These are phyloP conservation scores for Suillus clintonianus DNA, from an alignment of 768 basidiomycete species.

Conservation along the genomic window DNA sequence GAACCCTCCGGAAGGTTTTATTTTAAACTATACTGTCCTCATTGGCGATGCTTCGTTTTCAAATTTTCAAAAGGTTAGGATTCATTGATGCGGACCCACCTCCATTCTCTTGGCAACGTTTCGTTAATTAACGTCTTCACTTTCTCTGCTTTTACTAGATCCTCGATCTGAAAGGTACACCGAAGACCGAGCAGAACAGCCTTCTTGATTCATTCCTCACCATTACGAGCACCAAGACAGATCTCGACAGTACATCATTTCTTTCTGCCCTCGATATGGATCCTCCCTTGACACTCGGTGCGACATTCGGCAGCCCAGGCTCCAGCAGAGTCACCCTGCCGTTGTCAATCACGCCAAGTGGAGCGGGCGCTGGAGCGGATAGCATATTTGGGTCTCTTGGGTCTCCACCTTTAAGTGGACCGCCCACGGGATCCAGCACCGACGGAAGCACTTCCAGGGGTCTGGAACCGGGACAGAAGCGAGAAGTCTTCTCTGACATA, in stretches of 20 bases:
- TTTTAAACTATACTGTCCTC: conserved; percentile 91
- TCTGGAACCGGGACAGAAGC: conserved; percentile 49
- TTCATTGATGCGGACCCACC: neutral
- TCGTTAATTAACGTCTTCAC: neutral
- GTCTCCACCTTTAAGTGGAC: conserved; percentile 64
- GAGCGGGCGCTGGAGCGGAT: conserved; percentile 41
- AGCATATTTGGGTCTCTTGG: conserved; percentile 59
- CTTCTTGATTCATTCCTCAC: conserved; percentile 91
- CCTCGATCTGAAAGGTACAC: conserved; percentile 91
- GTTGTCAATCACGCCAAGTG: conserved; percentile 32
- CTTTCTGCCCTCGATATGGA: conserved; percentile 96
- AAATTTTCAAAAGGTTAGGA: conserved; percentile 93
- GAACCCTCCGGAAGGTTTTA: conserved; percentile 93
- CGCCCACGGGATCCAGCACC: conserved; percentile 60
- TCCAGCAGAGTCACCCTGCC: conserved; percentile 63
- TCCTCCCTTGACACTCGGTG: conserved; percentile 53
- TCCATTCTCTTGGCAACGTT: conserved; percentile 10
- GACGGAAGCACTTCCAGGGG: conserved; percentile 38
- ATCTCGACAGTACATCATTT: conserved; percentile 89
- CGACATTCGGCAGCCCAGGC: conserved; percentile 65
- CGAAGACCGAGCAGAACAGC: conserved; percentile 81
- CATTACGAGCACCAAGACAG: conserved; percentile 88
- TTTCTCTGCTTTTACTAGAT: conserved; percentile 52
- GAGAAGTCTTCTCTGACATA: conserved; percentile 88
- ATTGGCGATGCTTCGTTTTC: conserved; percentile 94